phyloP scores from a whole-genome alignment of 2,329 filamentous ascomycete genomes.

The Monilinia fructigena region DNA sequence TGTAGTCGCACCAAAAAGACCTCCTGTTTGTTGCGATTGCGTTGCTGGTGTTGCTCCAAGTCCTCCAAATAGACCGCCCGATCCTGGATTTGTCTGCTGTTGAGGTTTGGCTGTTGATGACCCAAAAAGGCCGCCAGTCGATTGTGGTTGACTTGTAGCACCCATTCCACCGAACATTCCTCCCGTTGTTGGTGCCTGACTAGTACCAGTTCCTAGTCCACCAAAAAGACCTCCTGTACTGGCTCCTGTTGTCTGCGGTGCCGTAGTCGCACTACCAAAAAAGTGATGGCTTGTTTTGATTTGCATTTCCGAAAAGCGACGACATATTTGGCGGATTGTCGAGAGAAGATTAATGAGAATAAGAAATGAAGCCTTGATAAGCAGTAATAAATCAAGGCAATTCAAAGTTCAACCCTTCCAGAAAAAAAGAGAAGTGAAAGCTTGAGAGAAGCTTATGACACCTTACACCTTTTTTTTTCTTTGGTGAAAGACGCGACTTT shows the following conservation, averaged over 20 bases:
- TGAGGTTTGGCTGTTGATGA: slow-evolving; percentile 25
- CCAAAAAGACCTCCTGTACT: slow-evolving; percentile 28
- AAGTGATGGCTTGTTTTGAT: slow-evolving; percentile 18
- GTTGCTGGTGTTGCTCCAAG: slow-evolving; percentile 21
- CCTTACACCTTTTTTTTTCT: neutral
- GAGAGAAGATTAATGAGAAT: neutral
- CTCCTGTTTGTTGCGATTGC: slow-evolving; percentile 28
- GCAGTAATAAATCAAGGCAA: neutral
- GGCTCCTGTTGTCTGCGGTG: slow-evolving; percentile 17
- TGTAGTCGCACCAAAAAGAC: slow-evolving; percentile 21
- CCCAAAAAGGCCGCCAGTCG: slow-evolving; percentile 10
- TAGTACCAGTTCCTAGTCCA: slow-evolving; percentile 19
- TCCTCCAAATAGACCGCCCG: slow-evolving; percentile 32
- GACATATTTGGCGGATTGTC: slow-evolving; percentile 12
- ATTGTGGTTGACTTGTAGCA: slow-evolving; percentile 9
- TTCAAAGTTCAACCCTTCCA: neutral
- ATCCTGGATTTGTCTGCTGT: slow-evolving; percentile 29
- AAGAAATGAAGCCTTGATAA: neutral
- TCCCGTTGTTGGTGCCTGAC: slow-evolving; percentile 29
- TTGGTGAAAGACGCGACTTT: slow-evolving; percentile 17
- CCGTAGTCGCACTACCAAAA: slow-evolving; percentile 10
- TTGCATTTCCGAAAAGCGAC: slow-evolving; percentile 19
- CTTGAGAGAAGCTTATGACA: slow-evolving; percentile 15
- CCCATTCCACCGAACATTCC: slow-evolving; percentile 42
- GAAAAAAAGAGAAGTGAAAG: neutral